Evolutionary conservation across 2,329 filamentous ascomycete species (phyloP), one percentile per base, ranked within the genome.

Genomic region (Apiospora rasikravindrae): DNA sequence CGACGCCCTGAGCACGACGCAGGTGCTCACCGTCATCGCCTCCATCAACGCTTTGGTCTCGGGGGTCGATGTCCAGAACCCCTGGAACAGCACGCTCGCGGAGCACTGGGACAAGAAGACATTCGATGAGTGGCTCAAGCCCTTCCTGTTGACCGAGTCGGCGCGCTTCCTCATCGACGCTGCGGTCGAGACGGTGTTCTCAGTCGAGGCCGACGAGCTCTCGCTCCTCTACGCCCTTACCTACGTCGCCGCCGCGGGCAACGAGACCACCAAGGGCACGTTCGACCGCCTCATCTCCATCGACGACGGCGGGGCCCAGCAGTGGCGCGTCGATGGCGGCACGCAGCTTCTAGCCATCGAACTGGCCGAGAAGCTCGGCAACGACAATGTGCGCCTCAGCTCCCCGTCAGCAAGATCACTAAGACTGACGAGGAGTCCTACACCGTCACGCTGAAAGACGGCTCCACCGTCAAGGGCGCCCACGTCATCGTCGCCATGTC

Each of bases 401-500:
- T 19, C 4, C 57, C 57, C 19, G 57, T 64, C 57, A 8, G 57
- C 22, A 64, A 40, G 8, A 40, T 64, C 57, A 22, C 33, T 22
- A 64, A 64, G 19, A 6, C 29, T 7, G 19, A 13, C 29, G 29
- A 40, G 2, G 29, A n/a, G 0, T 22, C 33, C 33, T 64, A 64
- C 57, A 64, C 57, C 19, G 57, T 64, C 57, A 64, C 57, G 6
- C 57, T 64, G 6, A 33, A 40, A 11, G 57, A 64, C 33, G 57
- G 57, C 3, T 13, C 57, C 19, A 24, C 33, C 10, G 57, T 64
- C 8, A 19, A n/a, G 33, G 57, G 57, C 57, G 57, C 57, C 29
- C 57, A 64, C 57, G 57, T 64, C 19, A 22, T 64, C 57, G 57
- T 64, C 14, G 57, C 57, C 57, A 64, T 64, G 57, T 64, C 57